Evolutionary conservation across 2,329 filamentous ascomycete genomes (phyloP), one percentile per base, ranked within the genome.

Genomic region (Atkinsonella texensis): DNA sequence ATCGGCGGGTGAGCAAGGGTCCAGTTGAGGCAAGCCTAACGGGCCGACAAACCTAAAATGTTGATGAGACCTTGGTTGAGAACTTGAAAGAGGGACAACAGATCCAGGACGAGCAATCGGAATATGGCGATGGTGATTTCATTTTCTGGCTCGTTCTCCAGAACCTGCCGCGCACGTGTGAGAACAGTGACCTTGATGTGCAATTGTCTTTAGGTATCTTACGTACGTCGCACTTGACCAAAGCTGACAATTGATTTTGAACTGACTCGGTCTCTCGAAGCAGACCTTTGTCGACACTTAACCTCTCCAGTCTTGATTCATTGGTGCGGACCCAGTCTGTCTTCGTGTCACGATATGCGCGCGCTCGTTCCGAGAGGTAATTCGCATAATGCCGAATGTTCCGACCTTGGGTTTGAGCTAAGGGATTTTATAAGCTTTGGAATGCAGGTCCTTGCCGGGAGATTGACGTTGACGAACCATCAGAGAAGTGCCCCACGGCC

Each of bases 31-130:
- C 55, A 53, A 42, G 7, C 5, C 17, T 11, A n/a, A 18, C 4
- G 11, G 41, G 12, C 20, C 43, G 49, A 63, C 81, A 57, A 74
- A 94, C 91, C 89, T 52, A 98, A 74, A 54, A 98, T 89, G 68
- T 95, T 96, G 70, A 98, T 98, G 64, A 95, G 87, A 47, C 88
- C 93, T 69, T 96, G 89, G 64, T 98, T 98, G 70, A 96, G 85
- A 46, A 93, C 88, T 62, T 95, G 89, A 71, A 95, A 98, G 51
- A 98, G 74, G 13, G 87, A 83, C 54, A 98, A 70, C 39, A 98
- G 74, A 67, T 98, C 93, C 61, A 95, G 75, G 18, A 95, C 94
- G 50, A 98, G 74, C 56, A 98, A 74, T 53, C 93, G 81, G 65
- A 97, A 98, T 31, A 94, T 90, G 10, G 89, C 94, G 58, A 97